These are phyloP conservation scores for Cutaneotrichosporon cavernicola DNA, from an alignment of 1,284 basidiomycete species.

Conservation along the genomic window DNA sequence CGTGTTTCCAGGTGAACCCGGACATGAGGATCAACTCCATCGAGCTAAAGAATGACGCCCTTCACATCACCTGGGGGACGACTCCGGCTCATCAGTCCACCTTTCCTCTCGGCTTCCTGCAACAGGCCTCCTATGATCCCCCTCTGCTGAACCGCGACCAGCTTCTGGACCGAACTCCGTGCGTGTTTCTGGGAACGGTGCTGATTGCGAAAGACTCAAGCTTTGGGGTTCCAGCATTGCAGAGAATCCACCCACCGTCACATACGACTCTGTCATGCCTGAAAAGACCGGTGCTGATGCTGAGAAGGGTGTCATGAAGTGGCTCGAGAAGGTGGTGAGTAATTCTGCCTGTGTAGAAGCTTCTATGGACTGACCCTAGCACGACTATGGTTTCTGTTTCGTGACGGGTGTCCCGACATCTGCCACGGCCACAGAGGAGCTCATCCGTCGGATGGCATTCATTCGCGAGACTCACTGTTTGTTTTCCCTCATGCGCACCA, in stretches of 20 bases:
- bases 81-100: constrained; percentile 63
- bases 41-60: constrained; percentile 17
- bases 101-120: constrained; percentile 62
- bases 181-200: neutral
- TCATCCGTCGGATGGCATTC: constrained; percentile 75
- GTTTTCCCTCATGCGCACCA: constrained; percentile 28
- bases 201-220: constrained; percentile 59
- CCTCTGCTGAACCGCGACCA: constrained; percentile 27
- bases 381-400: constrained; percentile 85
- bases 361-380: constrained; percentile 54
- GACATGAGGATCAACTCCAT: constrained; percentile 58
- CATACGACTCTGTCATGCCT: constrained; percentile 72
- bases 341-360: neutral
- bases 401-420: constrained; percentile 77
- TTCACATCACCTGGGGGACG: constrained; percentile 56
- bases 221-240: constrained; percentile 80
- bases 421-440: constrained; percentile 77
- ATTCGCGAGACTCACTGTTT: constrained; percentile 91
- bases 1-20: constrained; percentile 63
- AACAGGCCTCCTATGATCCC: constrained; percentile 27
- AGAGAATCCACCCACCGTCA: constrained; percentile 70
- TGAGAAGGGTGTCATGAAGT: constrained; percentile 70
- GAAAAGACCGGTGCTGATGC: constrained; percentile 17
- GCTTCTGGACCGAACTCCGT: constrained; percentile 16
- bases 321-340: constrained; percentile 78